phyloP scores from a whole-genome alignment of 805 yeast species.

The Grigorovia yakushimaensis region DNA sequence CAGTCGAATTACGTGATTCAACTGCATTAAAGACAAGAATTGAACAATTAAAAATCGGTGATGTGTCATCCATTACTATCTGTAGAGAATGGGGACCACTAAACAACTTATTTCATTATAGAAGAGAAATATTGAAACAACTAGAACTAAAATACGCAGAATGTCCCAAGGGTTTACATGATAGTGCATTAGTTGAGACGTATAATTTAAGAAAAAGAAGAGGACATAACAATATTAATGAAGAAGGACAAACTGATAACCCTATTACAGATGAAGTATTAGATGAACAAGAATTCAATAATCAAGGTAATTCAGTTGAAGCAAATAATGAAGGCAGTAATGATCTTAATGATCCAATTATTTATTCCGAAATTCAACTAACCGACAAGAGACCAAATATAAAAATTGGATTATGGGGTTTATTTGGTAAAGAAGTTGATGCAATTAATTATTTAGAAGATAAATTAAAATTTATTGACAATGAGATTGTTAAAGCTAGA shows the following conservation, averaged over 20 bases:
- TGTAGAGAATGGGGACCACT: slow-evolving; percentile 82
- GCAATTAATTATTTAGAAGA: slow-evolving; percentile 71
- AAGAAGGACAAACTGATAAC: slow-evolving; percentile 1
- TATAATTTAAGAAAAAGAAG: slow-evolving; percentile 13
- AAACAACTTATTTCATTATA: slow-evolving; percentile 51
- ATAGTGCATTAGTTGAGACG: slow-evolving; percentile 17
- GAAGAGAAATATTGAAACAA: slow-evolving; percentile 43
- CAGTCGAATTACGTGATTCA: slow-evolving; percentile 67
- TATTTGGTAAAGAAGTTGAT: slow-evolving; percentile 64
- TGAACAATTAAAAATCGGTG: slow-evolving; percentile 70
- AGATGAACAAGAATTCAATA: background rate
- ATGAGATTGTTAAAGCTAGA: slow-evolving; percentile 56
- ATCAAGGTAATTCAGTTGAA: background rate
- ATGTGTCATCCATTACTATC: slow-evolving; percentile 63
- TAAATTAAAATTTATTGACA: slow-evolving; percentile 59
- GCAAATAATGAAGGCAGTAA: slow-evolving; percentile 3
- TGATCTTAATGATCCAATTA: slow-evolving; percentile 12
- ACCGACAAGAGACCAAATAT: slow-evolving; percentile 49
- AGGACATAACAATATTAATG: background rate
- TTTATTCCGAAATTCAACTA: slow-evolving; percentile 22
- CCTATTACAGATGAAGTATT: slow-evolving; percentile 3
- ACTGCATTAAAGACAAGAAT: slow-evolving; percentile 63
- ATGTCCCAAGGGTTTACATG: slow-evolving; percentile 22
- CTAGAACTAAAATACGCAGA: slow-evolving; percentile 45
- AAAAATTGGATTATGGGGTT: slow-evolving; percentile 49